Evolutionary conservation across 805 yeast genomes (phyloP).

Genomic region (Metschnikowia bowlesiae): DNA sequence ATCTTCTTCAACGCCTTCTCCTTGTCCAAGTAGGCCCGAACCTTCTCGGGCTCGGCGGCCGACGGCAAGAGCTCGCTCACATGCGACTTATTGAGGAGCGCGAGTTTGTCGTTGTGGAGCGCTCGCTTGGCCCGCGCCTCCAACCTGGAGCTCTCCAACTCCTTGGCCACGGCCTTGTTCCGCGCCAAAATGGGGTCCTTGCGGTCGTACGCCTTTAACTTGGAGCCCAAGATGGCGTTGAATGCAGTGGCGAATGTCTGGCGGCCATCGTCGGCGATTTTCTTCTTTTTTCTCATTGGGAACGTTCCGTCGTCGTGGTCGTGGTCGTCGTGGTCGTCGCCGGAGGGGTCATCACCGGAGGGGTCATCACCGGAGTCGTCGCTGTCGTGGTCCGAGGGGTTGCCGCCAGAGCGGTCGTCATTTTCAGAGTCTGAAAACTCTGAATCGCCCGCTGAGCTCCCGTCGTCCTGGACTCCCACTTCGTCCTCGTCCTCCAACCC

Average conservation of each 20-base stretch:
- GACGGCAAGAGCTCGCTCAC: constrained; percentile 63
- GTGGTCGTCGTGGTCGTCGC: constrained; percentile 18
- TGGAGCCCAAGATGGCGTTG: constrained; percentile 76
- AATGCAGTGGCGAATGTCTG: constrained; percentile 78
- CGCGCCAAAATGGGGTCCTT: constrained; percentile 88
- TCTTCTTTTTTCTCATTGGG: constrained; percentile 52
- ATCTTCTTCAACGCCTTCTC: constrained; percentile 70
- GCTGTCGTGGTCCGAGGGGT: too few relatives aligned
- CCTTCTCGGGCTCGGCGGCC: constrained; percentile 51
- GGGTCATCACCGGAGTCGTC: neutral
- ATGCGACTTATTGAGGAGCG: constrained; percentile 60
- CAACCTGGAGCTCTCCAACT: constrained; percentile 73
- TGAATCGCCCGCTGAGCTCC: neutral
- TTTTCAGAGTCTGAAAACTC: neutral
- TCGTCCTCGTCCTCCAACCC: constrained; percentile 26
- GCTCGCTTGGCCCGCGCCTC: constrained; percentile 79
- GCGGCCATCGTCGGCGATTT: constrained; percentile 64
- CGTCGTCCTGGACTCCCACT: constrained; percentile 19
- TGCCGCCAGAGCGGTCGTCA: neutral
- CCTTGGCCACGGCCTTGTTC: constrained; percentile 62
- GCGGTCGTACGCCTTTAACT: constrained; percentile 83
- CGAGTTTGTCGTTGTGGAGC: constrained; percentile 66
- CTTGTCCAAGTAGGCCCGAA: constrained; percentile 54
- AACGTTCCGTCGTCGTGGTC: constrained; percentile 21
- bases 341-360: constrained; percentile 1